Evolutionary conservation across 805 yeast genomes (phyloP).

Genomic region (Alloascoidea africana): DNA sequence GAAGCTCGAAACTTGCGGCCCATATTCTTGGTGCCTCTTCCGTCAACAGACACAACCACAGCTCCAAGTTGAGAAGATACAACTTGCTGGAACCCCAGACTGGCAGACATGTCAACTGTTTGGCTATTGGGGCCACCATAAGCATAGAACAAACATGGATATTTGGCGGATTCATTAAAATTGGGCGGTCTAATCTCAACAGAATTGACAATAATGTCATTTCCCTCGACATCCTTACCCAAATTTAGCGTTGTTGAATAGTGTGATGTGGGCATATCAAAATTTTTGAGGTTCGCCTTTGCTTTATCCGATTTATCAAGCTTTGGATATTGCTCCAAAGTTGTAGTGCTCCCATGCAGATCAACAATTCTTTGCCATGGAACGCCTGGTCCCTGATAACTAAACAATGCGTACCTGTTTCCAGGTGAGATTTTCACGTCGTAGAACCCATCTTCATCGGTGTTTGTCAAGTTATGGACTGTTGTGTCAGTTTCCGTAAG

Average conservation of each 20-base stretch:
- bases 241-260: constrained; percentile 34
- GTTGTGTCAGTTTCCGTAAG: constrained; percentile 28
- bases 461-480: constrained; percentile 27
- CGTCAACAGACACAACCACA: constrained; percentile 89
- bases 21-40: constrained; percentile 90
- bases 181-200: constrained; percentile 65
- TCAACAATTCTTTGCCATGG: constrained; percentile 68
- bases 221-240: constrained; percentile 31
- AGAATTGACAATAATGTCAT: constrained; percentile 39
- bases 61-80: constrained; percentile 67
- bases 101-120: constrained; percentile 47
- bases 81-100: constrained; percentile 55
- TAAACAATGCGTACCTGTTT: constrained; percentile 50
- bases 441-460: constrained; percentile 46
- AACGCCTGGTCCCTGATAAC: constrained; percentile 64
- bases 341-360: constrained; percentile 23
- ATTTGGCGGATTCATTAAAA: constrained; percentile 43
- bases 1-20: constrained; percentile 64
- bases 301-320: constrained; percentile 17
- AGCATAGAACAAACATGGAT: constrained; percentile 79
- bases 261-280: constrained; percentile 38
- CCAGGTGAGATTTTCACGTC: constrained; percentile 69
- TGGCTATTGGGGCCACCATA: constrained; percentile 97
- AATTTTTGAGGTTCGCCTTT: constrained; percentile 15
- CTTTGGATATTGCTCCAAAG: constrained; percentile 15